Percentiles rank a stretch among this genome's conserved stretches.
Conservation (phyloP, 345 rosid genomes). For the Citrus mangshanensis region DNA sequence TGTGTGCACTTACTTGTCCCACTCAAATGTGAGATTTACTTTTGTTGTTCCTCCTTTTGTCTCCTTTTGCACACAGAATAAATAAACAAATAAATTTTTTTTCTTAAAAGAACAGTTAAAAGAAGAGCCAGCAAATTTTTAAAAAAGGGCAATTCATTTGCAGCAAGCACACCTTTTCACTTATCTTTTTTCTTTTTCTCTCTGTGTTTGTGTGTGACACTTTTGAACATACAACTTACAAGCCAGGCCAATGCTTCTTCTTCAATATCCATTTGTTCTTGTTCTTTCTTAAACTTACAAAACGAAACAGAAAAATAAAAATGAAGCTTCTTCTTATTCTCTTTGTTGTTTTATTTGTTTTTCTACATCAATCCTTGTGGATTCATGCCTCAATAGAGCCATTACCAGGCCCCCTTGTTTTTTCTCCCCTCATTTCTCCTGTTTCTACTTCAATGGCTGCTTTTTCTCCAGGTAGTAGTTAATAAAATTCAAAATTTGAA, state of each 20-base stretch:
- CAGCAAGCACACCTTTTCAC: neutral
- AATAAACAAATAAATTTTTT: neutral
- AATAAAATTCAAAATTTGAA: conserved; percentile 1
- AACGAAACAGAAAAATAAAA: conserved; percentile 13
- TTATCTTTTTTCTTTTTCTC: neutral
- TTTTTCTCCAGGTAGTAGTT: conserved; percentile 58
- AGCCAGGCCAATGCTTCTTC: neutral
- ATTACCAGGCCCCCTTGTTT: conserved; percentile 23
- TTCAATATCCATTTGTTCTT: conserved; percentile 6
- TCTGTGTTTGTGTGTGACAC: neutral
- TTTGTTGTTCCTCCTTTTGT: conserved; percentile 15
- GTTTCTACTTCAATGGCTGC: conserved; percentile 44
- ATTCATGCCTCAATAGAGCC: conserved; percentile 23
- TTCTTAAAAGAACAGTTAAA: neutral
- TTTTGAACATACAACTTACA: conserved; percentile 13
- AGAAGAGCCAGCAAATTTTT: neutral
- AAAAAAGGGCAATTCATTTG: neutral
- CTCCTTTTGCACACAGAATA: conserved; percentile 3
- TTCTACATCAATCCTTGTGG: conserved; percentile 43
- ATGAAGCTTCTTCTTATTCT: conserved; percentile 44
- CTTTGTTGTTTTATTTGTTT: conserved; percentile 35
- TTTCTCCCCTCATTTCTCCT: conserved; percentile 34
- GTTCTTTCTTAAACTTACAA: conserved; percentile 6
- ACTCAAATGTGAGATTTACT: conserved; percentile 7
- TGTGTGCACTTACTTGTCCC: conserved; percentile 12